Percentiles rank a stretch among this genome's conserved stretches.
Evolutionary conservation across 2,329 filamentous ascomycete species (phyloP).

Genomic region (Amesomyces nigricolor): DNA sequence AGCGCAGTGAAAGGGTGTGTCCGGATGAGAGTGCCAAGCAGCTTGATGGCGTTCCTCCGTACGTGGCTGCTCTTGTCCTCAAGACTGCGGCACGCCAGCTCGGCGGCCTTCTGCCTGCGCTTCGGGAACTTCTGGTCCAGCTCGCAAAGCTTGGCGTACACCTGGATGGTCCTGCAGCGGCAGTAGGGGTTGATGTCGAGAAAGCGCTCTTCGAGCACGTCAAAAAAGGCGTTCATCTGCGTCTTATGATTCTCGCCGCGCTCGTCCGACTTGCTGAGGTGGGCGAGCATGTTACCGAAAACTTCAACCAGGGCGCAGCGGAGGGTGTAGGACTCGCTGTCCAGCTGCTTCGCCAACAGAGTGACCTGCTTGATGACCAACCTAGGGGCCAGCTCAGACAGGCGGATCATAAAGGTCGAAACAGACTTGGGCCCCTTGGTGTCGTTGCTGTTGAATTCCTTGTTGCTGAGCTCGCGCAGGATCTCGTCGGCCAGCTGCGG

Average conservation of each 20-base stretch:
- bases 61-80: constrained; percentile 99
- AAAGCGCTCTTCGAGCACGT: constrained; percentile 93
- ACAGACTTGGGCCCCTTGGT: constrained; percentile 93
- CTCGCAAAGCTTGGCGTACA: constrained; percentile 86
- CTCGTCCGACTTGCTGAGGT: constrained; percentile 88
- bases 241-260: constrained; percentile 88
- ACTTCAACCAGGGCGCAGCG: constrained; percentile 93
- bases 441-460: constrained; percentile 97
- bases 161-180: constrained; percentile 83
- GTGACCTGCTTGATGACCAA: constrained; percentile 98
- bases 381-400: constrained; percentile 86
- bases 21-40: constrained; percentile 80
- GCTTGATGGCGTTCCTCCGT: constrained; percentile 86
- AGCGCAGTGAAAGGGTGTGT: constrained; percentile 92
- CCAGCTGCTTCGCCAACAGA: constrained; percentile 84
- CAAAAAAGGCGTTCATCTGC: constrained; percentile 94
- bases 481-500: constrained; percentile 92
- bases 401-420: constrained; percentile 84
- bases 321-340: constrained; percentile 95
- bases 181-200: constrained; percentile 96
- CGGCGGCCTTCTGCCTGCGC: constrained; percentile 77
- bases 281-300: constrained; percentile 87
- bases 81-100: constrained; percentile 80
- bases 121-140: constrained; percentile 96
- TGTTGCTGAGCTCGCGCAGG: constrained; percentile 88